These are phyloP conservation scores for Pleurotus ostreatus DNA, from an alignment of 768 basidiomycete genomes.

Conservation along the genomic window DNA sequence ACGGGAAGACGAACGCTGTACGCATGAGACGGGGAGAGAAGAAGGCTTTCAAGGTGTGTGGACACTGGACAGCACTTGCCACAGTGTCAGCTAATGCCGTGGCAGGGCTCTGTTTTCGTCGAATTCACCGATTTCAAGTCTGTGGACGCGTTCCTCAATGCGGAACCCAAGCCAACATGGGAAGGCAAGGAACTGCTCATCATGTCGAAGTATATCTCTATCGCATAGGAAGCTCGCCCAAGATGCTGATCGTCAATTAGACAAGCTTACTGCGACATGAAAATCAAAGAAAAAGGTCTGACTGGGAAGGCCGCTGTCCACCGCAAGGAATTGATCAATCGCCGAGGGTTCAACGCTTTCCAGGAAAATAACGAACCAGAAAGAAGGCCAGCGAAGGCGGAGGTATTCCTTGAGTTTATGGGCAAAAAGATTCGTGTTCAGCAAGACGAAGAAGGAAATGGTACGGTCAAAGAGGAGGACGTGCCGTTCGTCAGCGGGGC, in stretches of 20 bases:
- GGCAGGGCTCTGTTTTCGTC: slow-evolving; percentile 85
- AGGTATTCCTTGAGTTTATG: slow-evolving; percentile 72
- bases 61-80: not conserved
- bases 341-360: slow-evolving; percentile 78
- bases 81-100: not conserved
- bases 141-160: slow-evolving; percentile 71
- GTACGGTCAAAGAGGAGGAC: slow-evolving; percentile 58
- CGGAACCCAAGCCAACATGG: slow-evolving; percentile 79
- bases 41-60: slow-evolving; percentile 81
- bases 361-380: slow-evolving; percentile 24
- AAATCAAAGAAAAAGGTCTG: slow-evolving; percentile 91
- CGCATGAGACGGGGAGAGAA: slow-evolving; percentile 83
- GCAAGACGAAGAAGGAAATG: slow-evolving; percentile 56
- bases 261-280: slow-evolving; percentile 90
- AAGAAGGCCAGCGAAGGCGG: slow-evolving; percentile 30
- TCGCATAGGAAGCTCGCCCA: not conserved
- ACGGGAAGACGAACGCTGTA: slow-evolving; percentile 76
- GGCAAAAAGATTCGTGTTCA: slow-evolving; percentile 65
- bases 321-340: slow-evolving; percentile 50
- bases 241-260: slow-evolving; percentile 28
- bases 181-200: slow-evolving; percentile 70
- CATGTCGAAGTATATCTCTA: slow-evolving; percentile 76
- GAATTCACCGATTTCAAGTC: slow-evolving; percentile 76
- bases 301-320: slow-evolving; percentile 64
- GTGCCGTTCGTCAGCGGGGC: slow-evolving; percentile 52